Evolutionary conservation across 1,284 basidiomycete species (phyloP).

Genomic region (Leccinum laetum): DNA sequence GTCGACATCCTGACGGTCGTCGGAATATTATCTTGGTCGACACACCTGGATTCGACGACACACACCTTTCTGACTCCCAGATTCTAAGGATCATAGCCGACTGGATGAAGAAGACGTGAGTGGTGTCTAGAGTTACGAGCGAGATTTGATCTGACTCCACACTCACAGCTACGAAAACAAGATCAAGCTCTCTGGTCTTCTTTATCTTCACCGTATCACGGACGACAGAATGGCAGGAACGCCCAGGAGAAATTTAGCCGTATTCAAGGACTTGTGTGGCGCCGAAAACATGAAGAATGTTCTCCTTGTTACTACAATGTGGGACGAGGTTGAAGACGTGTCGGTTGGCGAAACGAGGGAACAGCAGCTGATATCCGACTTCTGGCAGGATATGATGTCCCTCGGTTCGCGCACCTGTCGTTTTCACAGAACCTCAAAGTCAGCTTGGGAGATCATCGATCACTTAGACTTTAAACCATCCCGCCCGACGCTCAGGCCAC

Average conservation of each 20-base stretch:
- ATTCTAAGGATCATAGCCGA: conserved; percentile 19
- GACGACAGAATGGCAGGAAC: conserved; percentile 45
- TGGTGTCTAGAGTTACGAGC: background rate
- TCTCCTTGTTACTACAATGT: conserved; percentile 32
- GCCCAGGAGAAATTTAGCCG: conserved; percentile 18
- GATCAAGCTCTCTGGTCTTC: conserved; percentile 23
- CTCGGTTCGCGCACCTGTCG: conserved; percentile 15
- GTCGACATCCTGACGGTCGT: background rate
- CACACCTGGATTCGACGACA: conserved; percentile 15
- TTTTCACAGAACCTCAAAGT: conserved; percentile 10
- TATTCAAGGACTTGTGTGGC: conserved; percentile 30
- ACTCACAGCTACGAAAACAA: conserved; percentile 14
- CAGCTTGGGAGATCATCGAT: conserved; percentile 19
- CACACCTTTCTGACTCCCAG: conserved; percentile 17
- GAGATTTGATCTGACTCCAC: background rate
- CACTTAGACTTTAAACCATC: conserved; percentile 4
- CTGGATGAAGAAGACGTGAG: conserved; percentile 4
- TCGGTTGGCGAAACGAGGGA: conserved; percentile 19
- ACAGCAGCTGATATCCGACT: conserved; percentile 10
- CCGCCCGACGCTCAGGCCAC: background rate
- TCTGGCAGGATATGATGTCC: conserved; percentile 18
- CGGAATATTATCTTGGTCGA: conserved; percentile 8
- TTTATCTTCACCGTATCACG: conserved; percentile 35
- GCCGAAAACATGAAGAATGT: conserved; percentile 21
- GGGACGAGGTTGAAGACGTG: conserved; percentile 24